Conservation (phyloP, 75 land plant genomes). For the Pseudotsuga menziesii region DNA sequence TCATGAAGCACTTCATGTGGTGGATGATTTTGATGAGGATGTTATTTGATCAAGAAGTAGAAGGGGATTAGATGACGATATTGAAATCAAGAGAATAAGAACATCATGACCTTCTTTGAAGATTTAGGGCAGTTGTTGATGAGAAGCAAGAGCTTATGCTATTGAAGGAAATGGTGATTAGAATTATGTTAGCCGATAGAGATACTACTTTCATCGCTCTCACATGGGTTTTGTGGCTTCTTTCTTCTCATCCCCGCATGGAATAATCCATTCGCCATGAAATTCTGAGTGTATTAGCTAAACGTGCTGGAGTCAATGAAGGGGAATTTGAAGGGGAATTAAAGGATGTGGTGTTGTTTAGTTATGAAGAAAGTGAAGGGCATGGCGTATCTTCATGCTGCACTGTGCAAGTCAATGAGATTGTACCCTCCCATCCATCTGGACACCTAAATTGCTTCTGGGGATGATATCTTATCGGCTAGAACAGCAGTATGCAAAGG, state of each 20-base stretch:
- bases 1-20: constrained; percentile 14
- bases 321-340: background rate
- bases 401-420: constrained; percentile 30
- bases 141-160: constrained; percentile 7
- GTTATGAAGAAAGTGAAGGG: constrained; percentile 11
- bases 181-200: constrained; percentile 32
- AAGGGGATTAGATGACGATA: constrained; percentile 25
- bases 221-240: constrained; percentile 30
- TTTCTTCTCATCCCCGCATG: constrained; percentile 19
- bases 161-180: constrained; percentile 31
- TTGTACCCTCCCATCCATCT: constrained; percentile 37
- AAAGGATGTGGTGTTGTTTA: constrained; percentile 13
- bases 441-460: constrained; percentile 9
- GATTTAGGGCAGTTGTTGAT: constrained; percentile 18
- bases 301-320: background rate
- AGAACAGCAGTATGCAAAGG: constrained; percentile 15
- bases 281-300: background rate
- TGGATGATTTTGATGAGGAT: constrained; percentile 20
- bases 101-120: constrained; percentile 31
- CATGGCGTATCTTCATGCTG: constrained; percentile 24
- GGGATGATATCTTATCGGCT: constrained; percentile 33
- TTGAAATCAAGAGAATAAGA: constrained; percentile 37
- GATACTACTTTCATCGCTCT: constrained; percentile 33
- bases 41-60: constrained; percentile 11
- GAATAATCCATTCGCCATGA: constrained; percentile 15